A percentile compares a stretch with the other conserved stretches of the same genome.
phyloP scores from a whole-genome alignment of 2,329 filamentous ascomycete genomes.

The Neopestalotiopsis sp. region DNA sequence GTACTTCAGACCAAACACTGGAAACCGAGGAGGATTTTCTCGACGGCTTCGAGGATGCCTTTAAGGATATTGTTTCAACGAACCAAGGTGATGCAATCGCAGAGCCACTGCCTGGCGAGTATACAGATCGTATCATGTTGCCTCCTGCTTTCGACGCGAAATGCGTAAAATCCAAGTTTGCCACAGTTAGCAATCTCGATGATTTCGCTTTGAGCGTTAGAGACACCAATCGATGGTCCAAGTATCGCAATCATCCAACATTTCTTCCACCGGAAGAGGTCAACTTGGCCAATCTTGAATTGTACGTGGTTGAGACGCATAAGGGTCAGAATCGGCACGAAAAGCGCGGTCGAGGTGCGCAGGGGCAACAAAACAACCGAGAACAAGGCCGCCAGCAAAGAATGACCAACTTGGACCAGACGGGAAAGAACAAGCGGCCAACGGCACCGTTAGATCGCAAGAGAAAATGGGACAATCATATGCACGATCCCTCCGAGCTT shows the following conservation, averaged over 20 bases:
- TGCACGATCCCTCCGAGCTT: not conserved
- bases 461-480: constrained; percentile 18
- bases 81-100: constrained; percentile 35
- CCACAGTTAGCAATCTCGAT: constrained; percentile 36
- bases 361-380: not conserved
- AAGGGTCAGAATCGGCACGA: constrained; percentile 22
- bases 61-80: constrained; percentile 27
- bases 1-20: not conserved
- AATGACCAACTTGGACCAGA: not conserved
- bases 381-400: constrained; percentile 7
- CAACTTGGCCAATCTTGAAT: constrained; percentile 8
- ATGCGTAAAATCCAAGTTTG: constrained; percentile 36
- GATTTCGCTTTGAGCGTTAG: constrained; percentile 37
- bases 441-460: constrained; percentile 13
- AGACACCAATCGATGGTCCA: constrained; percentile 37
- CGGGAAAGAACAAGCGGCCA: constrained; percentile 5
- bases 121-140: constrained; percentile 37
- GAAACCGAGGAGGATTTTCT: constrained; percentile 26
- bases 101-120: constrained; percentile 35
- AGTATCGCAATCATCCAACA: constrained; percentile 34
- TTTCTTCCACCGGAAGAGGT: constrained; percentile 29
- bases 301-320: not conserved
- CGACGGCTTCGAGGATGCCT: constrained; percentile 34
- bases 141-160: constrained; percentile 37
- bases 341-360: constrained; percentile 10